A percentile compares a stretch with the other conserved stretches of the same genome.
Evolutionary conservation across 768 basidiomycete genomes (phyloP).

Genomic region (Russula dissimulans): DNA sequence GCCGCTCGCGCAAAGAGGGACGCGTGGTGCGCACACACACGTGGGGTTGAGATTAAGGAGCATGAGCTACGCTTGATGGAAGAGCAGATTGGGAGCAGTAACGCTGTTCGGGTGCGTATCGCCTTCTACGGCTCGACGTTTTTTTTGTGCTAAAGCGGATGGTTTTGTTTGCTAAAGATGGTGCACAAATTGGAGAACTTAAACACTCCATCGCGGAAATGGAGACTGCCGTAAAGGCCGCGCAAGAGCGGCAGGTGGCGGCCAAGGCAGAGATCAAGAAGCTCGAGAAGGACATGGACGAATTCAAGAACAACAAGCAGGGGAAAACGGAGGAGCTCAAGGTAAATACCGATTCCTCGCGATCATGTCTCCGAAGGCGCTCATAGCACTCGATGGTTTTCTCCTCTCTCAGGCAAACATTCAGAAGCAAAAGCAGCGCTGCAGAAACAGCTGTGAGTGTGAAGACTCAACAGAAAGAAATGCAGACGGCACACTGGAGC

Average conservation of each 20-base stretch:
- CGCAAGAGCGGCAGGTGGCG: constrained; percentile 67
- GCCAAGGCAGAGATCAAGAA: constrained; percentile 74
- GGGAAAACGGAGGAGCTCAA: constrained; percentile 93
- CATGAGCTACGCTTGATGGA: constrained; percentile 78
- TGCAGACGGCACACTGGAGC: constrained; percentile 80
- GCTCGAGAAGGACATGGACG: constrained; percentile 93
- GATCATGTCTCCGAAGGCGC: too few species aligned
- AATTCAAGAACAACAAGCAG: constrained; percentile 98
- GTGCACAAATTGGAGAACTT: constrained; percentile 65
- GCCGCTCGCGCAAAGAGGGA: constrained; percentile 44
- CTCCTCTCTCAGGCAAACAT: constrained; percentile 53
- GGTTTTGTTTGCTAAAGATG: constrained; percentile 38
- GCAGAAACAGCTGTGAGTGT: constrained; percentile 74
- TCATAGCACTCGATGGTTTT: background rate
- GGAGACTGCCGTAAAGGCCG: constrained; percentile 45
- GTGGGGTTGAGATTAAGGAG: constrained; percentile 80
- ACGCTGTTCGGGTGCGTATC: constrained; percentile 68
- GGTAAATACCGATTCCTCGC: constrained; percentile 31
- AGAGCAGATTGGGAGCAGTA: constrained; percentile 81
- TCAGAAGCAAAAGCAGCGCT: constrained; percentile 69
- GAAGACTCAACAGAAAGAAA: constrained; percentile 83
- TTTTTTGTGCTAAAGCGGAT: background rate
- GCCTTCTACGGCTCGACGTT: background rate
- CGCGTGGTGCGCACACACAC: constrained; percentile 47
- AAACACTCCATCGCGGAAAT: constrained; percentile 57